Evolutionary conservation across 1,284 basidiomycete species (phyloP).

Genomic region (Tilletia indica): DNA sequence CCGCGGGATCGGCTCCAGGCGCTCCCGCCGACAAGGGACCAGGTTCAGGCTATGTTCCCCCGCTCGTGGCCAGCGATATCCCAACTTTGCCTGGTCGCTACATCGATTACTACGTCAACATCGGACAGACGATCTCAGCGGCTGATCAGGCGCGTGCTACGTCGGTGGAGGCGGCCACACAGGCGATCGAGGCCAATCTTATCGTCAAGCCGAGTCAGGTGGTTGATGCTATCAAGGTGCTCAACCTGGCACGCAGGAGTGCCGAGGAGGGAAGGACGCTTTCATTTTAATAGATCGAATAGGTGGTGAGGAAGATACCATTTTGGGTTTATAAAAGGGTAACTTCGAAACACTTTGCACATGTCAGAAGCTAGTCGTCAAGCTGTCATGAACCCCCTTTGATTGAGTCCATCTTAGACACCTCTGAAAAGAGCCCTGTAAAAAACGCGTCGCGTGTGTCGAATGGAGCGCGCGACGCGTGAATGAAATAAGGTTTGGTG

Average conservation of each 20-base stretch:
- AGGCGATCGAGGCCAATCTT: constrained; percentile 28
- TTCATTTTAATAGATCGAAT: constrained; percentile 11
- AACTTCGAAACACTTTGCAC: too few relatives aligned
- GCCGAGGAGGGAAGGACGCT: constrained; percentile 39
- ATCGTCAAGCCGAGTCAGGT: constrained; percentile 37
- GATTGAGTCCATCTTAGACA: too few relatives aligned
- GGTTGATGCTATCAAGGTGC: constrained; percentile 38
- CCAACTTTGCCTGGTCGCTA: constrained; percentile 51
- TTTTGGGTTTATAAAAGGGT: too few relatives aligned
- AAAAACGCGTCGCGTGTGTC: too few relatives aligned
- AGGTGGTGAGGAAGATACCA: too few relatives aligned
- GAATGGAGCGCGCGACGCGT: too few relatives aligned
- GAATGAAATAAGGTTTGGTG: too few relatives aligned
- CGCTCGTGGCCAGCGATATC: constrained; percentile 37
- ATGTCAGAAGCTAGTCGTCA: too few relatives aligned
- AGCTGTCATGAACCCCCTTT: too few relatives aligned
- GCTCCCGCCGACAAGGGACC: not conserved
- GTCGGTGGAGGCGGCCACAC: constrained; percentile 23
- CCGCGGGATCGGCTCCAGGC: not conserved
- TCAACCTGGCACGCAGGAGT: constrained; percentile 40
- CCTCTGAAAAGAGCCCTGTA: too few relatives aligned
- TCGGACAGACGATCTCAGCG: constrained; percentile 42
- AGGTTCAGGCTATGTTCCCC: constrained; percentile 25
- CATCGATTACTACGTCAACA: constrained; percentile 45
- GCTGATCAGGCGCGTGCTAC: constrained; percentile 26